A percentile compares a stretch with the other conserved stretches of the same genome.
These are phyloP conservation scores for Amylostereum areolatum DNA, from an alignment of 1,284 basidiomycete species.

Conservation along the genomic window DNA sequence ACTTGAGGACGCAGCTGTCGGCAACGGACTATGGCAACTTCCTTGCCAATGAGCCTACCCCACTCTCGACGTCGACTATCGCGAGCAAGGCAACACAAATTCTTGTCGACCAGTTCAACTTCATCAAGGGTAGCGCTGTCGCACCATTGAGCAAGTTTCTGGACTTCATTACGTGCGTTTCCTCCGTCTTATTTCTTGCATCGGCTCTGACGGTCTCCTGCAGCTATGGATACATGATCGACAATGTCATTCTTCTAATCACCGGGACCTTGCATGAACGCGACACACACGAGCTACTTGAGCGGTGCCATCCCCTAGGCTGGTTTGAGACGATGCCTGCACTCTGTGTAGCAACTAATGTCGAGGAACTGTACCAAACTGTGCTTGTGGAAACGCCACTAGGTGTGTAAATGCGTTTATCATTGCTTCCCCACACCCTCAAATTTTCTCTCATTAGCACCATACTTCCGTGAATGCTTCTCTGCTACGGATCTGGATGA, in stretches of 20 bases:
- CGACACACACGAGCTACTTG: conserved; percentile 94
- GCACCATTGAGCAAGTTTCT: conserved; percentile 90
- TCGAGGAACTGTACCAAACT: conserved; percentile 97
- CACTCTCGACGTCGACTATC: conserved; percentile 92
- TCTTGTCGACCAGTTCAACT: conserved; percentile 97
- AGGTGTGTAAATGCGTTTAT: conserved; percentile 45
- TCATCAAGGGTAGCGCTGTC: conserved; percentile 85
- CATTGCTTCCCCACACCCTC: conserved; percentile 1
- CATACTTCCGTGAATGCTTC: conserved; percentile 96
- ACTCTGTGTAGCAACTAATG: conserved; percentile 97
- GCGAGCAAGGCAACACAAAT: conserved; percentile 93
- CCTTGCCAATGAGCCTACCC: conserved; percentile 94
- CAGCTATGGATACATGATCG: conserved; percentile 99
- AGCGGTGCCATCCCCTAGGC: conserved; percentile 95
- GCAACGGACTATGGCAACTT: conserved; percentile 99
- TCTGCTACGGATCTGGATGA: conserved; percentile 96
- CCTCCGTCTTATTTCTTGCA: conserved; percentile 4
- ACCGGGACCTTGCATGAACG: conserved; percentile 97
- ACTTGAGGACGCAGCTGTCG: conserved; percentile 89
- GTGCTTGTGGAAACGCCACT: conserved; percentile 97
- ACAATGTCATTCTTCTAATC: conserved; percentile 97
- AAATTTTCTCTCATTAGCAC: conserved; percentile 46
- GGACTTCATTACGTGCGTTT: conserved; percentile 90
- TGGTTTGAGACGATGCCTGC: conserved; percentile 99
- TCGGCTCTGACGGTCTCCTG: conserved; percentile 6